These are phyloP conservation scores for Phytophthora litchii DNA, from an alignment of 352 stramenopile species.

Conservation along the genomic window DNA sequence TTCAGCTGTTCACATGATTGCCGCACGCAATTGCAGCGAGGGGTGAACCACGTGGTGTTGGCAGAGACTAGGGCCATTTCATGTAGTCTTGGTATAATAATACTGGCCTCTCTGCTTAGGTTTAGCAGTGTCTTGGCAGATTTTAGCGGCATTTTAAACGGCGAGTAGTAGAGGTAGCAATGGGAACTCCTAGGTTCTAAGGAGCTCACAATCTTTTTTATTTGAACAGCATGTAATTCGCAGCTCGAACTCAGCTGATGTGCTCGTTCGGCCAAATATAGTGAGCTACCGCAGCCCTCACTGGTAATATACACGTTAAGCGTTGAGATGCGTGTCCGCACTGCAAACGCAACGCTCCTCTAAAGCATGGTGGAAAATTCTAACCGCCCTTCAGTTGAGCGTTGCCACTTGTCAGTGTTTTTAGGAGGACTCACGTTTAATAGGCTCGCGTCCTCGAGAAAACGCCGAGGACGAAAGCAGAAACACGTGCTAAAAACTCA, in stretches of 20 bases:
- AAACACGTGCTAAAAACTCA: slow-evolving; percentile 15
- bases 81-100: slow-evolving; percentile 32
- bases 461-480: slow-evolving; percentile 18
- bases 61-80: slow-evolving; percentile 35
- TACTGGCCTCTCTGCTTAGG: slow-evolving; percentile 7
- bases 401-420: slow-evolving; percentile 22
- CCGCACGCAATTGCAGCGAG: slow-evolving; percentile 43
- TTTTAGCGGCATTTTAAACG: slow-evolving; percentile 22
- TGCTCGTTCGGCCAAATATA: slow-evolving; percentile 14
- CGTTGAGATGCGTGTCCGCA: slow-evolving; percentile 20
- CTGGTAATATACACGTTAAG: slow-evolving; percentile 47
- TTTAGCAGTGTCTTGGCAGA: background rate
- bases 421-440: slow-evolving; percentile 14
- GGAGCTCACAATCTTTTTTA: too few relatives aligned
- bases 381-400: slow-evolving; percentile 13
- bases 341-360: slow-evolving; percentile 15
- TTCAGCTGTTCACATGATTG: slow-evolving; percentile 47
- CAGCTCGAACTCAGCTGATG: slow-evolving; percentile 2
- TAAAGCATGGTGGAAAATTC: slow-evolving; percentile 17
- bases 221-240: too few relatives aligned
- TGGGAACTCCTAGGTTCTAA: too few relatives aligned
- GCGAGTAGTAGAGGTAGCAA: too few relatives aligned
- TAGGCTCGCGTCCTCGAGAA: slow-evolving; percentile 27
- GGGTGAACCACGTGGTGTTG: slow-evolving; percentile 36
- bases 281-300: slow-evolving; percentile 6